Evolutionary conservation across 345 rosid genomes (phyloP).

Genomic region (Populus euphratica): DNA sequence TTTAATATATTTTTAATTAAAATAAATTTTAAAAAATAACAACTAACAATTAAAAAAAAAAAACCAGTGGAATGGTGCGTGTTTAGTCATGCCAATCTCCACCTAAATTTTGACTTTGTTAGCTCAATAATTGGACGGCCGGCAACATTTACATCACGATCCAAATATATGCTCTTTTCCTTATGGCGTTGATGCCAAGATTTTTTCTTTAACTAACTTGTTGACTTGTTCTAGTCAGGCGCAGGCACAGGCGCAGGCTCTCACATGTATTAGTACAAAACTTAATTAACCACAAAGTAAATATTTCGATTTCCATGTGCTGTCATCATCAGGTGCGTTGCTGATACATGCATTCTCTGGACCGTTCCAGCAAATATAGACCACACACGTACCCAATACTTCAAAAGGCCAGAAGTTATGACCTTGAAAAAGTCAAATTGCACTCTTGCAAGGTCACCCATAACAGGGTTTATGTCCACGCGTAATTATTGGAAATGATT

Average conservation of each 20-base stretch:
- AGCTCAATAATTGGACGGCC: conserved; percentile 15
- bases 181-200: conserved; percentile 2
- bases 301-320: neutral
- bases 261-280: neutral
- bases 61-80: neutral
- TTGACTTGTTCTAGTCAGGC: conserved; percentile 1
- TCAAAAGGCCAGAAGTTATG: neutral
- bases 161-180: neutral
- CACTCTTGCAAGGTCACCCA: neutral
- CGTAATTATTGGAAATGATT: neutral
- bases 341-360: neutral
- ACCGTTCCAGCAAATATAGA: neutral
- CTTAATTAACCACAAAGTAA: neutral
- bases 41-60: too few relatives aligned
- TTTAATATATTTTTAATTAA: too few relatives aligned
- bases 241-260: neutral
- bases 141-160: neutral
- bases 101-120: too few relatives aligned
- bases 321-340: neutral
- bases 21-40: too few relatives aligned
- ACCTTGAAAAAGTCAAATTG: neutral
- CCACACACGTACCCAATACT: neutral
- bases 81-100: neutral
- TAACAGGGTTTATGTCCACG: neutral
- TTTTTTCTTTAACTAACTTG: conserved; percentile 2